A percentile compares a stretch with the other conserved stretches of the same genome.
phyloP scores from a whole-genome alignment of 148 eudicot genomes.

The Suaeda aralocaspica region DNA sequence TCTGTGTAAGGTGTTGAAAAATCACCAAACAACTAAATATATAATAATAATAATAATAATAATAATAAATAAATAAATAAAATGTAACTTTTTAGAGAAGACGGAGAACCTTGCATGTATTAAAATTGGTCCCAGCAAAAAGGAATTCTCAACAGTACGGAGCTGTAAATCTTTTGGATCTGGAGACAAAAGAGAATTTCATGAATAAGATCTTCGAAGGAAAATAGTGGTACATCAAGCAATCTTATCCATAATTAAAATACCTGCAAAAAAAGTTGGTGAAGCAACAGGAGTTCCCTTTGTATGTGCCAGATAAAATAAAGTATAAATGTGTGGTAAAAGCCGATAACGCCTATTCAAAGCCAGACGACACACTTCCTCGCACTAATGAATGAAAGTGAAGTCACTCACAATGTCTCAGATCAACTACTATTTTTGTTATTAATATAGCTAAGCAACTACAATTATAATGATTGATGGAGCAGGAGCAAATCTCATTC shows the following conservation, averaged over 20 bases:
- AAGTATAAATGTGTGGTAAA: conserved; percentile 85
- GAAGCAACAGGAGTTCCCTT: conserved; percentile 87
- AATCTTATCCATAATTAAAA: neutral
- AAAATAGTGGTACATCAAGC: conserved; percentile 6
- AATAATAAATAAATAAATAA: too few relatives aligned
- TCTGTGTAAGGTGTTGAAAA: conserved; percentile 6
- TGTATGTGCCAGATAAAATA: conserved; percentile 91
- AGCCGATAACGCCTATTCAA: conserved; percentile 88
- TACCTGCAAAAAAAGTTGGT: conserved; percentile 90
- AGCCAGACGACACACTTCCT: conserved; percentile 94
- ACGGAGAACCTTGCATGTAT: conserved; percentile 68
- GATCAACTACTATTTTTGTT: neutral
- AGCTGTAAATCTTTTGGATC: conserved; percentile 71
- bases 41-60: too few relatives aligned
- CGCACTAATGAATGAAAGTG: conserved; percentile 52
- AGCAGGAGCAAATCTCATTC: neutral
- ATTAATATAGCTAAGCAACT: neutral
- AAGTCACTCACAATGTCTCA: conserved; percentile 18
- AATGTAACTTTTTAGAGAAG: conserved; percentile 18
- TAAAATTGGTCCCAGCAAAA: conserved; percentile 85
- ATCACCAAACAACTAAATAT: neutral
- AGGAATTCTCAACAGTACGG: conserved; percentile 66
- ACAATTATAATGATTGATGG: neutral
- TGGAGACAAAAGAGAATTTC: conserved; percentile 32
- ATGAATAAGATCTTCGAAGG: conserved; percentile 3